Conservation (phyloP, 306 rosid species). For the Trifolium pratense region DNA sequence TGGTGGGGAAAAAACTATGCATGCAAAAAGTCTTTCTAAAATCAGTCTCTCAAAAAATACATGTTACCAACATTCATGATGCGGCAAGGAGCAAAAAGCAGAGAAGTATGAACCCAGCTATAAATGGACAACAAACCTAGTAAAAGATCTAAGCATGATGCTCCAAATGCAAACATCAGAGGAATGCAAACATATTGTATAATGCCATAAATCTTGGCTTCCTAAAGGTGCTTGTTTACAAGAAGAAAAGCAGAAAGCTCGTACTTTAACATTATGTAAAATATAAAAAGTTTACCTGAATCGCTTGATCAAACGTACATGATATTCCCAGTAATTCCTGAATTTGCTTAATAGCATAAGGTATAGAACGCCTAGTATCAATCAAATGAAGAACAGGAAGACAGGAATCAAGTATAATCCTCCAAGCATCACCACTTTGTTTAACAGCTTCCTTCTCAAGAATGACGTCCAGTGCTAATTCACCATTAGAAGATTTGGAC, state of each 20-base stretch:
- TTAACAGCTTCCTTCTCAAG: conserved; percentile 75
- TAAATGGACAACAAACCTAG: background rate
- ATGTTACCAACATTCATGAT: background rate
- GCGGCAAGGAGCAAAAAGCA: background rate
- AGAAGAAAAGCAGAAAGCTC: background rate
- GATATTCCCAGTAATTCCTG: conserved; percentile 87
- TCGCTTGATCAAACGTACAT: conserved; percentile 84
- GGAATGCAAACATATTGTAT: conserved; percentile 5
- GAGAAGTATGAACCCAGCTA: background rate
- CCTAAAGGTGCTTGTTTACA: conserved; percentile 14
- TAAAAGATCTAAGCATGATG: background rate
- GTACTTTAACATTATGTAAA: background rate
- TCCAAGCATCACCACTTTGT: conserved; percentile 97
- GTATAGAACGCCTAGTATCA: conserved; percentile 84
- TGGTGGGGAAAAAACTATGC: background rate
- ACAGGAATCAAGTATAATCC: conserved; percentile 82
- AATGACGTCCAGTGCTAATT: conserved; percentile 76
- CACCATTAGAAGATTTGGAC: conserved; percentile 65
- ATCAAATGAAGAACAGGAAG: conserved; percentile 89
- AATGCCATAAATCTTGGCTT: conserved; percentile 10
- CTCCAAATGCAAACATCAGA: background rate
- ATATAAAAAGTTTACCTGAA: conserved; percentile 55
- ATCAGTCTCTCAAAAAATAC: conserved; percentile 5
- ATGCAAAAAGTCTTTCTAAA: conserved; percentile 11
- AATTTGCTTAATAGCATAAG: conserved; percentile 84